A percentile compares a stretch with the other conserved stretches of the same genome.
Evolutionary conservation across 345 rosid genomes (phyloP).

Genomic region (Ceriops zippeliana): DNA sequence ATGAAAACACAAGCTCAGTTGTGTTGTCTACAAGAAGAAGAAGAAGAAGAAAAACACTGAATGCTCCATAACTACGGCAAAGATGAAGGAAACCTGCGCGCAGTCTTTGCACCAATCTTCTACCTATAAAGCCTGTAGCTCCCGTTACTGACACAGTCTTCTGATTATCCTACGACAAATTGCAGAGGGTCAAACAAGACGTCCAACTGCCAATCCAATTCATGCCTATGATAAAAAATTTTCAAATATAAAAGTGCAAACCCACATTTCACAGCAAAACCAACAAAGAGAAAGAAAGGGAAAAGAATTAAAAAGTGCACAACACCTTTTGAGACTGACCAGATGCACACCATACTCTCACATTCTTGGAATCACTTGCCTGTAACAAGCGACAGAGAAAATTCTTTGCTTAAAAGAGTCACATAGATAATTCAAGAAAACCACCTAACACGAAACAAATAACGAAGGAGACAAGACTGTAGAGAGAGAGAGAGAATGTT

Average conservation of each 20-base stretch:
- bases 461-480: not conserved
- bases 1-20: not conserved
- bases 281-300: not conserved
- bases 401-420: not conserved
- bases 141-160: constrained; percentile 88
- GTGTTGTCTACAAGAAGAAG: not conserved
- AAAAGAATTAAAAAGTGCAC: not conserved
- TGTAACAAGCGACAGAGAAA: constrained; percentile 18
- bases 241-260: not conserved
- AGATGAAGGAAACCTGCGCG: constrained; percentile 50
- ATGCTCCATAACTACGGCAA: not conserved
- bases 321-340: constrained; percentile 51
- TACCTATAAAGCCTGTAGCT: constrained; percentile 91
- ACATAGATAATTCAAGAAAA: not conserved
- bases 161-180: constrained; percentile 41
- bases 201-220: constrained; percentile 10
- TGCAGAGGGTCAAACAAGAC: constrained; percentile 17
- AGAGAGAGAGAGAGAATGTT: not conserved
- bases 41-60: not conserved
- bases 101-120: constrained; percentile 75
- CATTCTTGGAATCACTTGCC: constrained; percentile 35
- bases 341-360: constrained; percentile 41
- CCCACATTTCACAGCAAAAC: not conserved
- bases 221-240: not conserved
- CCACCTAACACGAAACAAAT: not conserved